Evolutionary conservation across 306 rosid species (phyloP), one percentile per base, ranked within the genome.

Genomic region (Gynostemma pentaphyllum): DNA sequence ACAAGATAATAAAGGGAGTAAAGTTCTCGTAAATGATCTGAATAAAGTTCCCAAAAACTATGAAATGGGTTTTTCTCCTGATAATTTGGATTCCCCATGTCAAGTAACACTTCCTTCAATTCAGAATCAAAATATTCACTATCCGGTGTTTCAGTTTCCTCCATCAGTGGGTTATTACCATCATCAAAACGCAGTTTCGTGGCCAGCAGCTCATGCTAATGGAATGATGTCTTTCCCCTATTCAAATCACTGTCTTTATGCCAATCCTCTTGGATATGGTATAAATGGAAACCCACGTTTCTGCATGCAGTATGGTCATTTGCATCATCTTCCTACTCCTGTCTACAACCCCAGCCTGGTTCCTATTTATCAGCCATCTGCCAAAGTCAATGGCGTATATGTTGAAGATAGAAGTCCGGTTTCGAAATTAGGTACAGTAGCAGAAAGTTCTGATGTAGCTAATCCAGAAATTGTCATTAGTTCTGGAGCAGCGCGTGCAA

Each of bases 101-200:
- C 97, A 80, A 70, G 69, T 75, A 68, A 59, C 72, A 70, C 74
- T 81, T 76, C 75, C 89, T 2, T 75, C 81, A 0, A 59, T 72
- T 73, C 80, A 80, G 23, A 86, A 74, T 70, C 94, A 77, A 47
- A 86, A 78, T 65, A 56, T 86, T 41, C 97, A 80, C 64, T 89
- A 67, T 77, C 91, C 97, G 1, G 72, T 80, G 55, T 86, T 82
- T 68, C 99, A 82, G 53, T 77, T 80, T 78, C 82, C 95, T 44
- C 80, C 95, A 19, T 42, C 95, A 49, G 57, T 88, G 85, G 81
- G 86, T 72, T 94, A 78, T 83, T 94, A 84, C 70, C 90, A 78
- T 70, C 95, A 89, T 70, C 95, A 89, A 81, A 86, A 75, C 81
- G 82, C 94, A 47, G 89, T 86, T 64, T 79, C 99, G 51, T 92